Evolutionary conservation across 2,329 filamentous ascomycete species (phyloP).

Genomic region (Fusarium anguioides): DNA sequence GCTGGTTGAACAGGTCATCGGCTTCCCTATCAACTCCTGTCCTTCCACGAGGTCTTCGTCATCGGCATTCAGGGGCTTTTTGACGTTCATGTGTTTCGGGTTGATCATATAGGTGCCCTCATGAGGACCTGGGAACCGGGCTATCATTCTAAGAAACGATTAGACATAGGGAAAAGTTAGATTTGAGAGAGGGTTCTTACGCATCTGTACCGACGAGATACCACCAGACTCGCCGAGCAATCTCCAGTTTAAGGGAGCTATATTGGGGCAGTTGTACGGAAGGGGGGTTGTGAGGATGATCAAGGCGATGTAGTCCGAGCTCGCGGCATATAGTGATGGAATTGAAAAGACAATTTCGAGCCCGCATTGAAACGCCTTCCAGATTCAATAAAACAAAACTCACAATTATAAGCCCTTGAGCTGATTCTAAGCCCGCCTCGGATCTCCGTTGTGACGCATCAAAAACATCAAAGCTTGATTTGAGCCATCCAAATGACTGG

Average conservation of each 20-base stretch:
- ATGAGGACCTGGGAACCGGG: constrained; percentile 50
- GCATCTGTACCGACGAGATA: constrained; percentile 56
- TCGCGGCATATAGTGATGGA: constrained; percentile 39
- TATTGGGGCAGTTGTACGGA: constrained; percentile 37
- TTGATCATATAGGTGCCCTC: constrained; percentile 53
- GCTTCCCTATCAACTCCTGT: constrained; percentile 45
- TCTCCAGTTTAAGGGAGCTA: constrained; percentile 48
- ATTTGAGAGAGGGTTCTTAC: constrained; percentile 38
- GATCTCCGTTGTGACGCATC: constrained; percentile 48
- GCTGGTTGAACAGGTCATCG: constrained; percentile 48
- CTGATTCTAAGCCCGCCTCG: constrained; percentile 49
- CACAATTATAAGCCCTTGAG: constrained; percentile 53
- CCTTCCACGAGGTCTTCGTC: constrained; percentile 51
- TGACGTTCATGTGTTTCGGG: constrained; percentile 54
- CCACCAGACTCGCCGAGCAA: constrained; percentile 58
- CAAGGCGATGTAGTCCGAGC: constrained; percentile 54
- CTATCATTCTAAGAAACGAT: constrained; percentile 48
- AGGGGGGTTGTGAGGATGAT: constrained; percentile 45
- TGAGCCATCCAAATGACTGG: constrained; percentile 49
- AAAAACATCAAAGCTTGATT: constrained; percentile 51
- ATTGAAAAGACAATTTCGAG: constrained; percentile 25
- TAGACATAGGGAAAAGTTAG: neutral
- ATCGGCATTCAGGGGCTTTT: constrained; percentile 53
- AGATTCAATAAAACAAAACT: constrained; percentile 54
- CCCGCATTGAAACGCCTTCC: constrained; percentile 41